Conservation (phyloP, 768 basidiomycete species). For the Naganishia friedmannii region DNA sequence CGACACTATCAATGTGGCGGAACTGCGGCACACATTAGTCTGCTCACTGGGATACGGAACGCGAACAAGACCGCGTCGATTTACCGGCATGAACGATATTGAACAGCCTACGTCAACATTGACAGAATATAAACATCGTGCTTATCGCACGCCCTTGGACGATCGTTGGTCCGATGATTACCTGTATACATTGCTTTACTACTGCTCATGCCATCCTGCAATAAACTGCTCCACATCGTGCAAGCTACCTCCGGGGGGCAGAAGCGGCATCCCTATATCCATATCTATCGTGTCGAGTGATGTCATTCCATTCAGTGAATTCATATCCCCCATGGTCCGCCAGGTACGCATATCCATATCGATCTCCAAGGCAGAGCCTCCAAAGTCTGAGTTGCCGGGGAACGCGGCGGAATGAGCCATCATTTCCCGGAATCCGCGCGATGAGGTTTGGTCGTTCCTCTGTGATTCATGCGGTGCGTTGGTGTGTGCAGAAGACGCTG, state of each 20-base stretch:
- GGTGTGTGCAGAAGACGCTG: background rate
- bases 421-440: background rate
- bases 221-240: slow-evolving; percentile 27
- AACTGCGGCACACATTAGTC: too few relatives aligned
- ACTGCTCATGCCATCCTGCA: slow-evolving; percentile 23
- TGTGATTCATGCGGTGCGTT: background rate
- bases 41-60: too few relatives aligned
- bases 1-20: too few relatives aligned
- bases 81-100: background rate
- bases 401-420: background rate
- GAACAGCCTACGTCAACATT: background rate
- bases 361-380: slow-evolving; percentile 13
- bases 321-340: slow-evolving; percentile 8
- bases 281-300: slow-evolving; percentile 54
- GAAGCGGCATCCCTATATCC: slow-evolving; percentile 37
- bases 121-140: background rate
- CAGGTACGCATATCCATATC: slow-evolving; percentile 17
- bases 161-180: background rate
- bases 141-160: background rate
- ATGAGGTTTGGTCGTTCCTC: background rate
- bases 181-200: background rate
- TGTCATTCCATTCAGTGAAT: slow-evolving; percentile 49
- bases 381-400: slow-evolving; percentile 16
- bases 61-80: too few relatives aligned
- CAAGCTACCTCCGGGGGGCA: slow-evolving; percentile 16